phyloP scores from a whole-genome alignment of 2,329 filamentous ascomycete species.

The Fusarium paranaense region DNA sequence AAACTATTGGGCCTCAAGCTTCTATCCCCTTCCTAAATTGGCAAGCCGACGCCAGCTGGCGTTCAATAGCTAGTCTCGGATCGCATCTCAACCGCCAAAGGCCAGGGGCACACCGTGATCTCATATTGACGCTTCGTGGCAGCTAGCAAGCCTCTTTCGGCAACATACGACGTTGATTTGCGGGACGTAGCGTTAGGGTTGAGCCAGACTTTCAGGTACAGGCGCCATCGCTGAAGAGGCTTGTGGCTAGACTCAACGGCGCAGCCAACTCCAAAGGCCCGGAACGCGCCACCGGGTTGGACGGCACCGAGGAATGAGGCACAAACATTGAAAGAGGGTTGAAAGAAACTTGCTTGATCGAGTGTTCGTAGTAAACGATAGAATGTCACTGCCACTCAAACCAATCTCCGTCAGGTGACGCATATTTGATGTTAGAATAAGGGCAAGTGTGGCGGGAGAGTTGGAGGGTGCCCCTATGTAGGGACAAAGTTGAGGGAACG shows the following conservation, averaged over 20 bases:
- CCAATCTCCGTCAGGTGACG: not conserved
- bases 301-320: not conserved
- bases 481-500: not conserved
- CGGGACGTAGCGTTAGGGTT: not conserved
- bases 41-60: not conserved
- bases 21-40: not conserved
- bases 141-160: not conserved
- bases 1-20: not conserved
- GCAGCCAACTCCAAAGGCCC: not conserved
- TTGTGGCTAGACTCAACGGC: not conserved
- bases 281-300: not conserved
- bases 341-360: not conserved
- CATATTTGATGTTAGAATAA: not conserved
- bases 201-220: not conserved
- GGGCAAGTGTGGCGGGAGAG: not conserved
- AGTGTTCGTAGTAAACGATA: not conserved
- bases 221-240: not conserved
- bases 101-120: not conserved
- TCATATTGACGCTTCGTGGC: not conserved
- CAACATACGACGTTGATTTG: not conserved
- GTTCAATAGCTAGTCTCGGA: not conserved
- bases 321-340: not conserved
- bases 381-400: not conserved
- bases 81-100: not conserved
- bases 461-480: not conserved